These are phyloP conservation scores for Stramenopiles sp. DNA, from an alignment of 352 stramenopile genomes.

Conservation along the genomic window DNA sequence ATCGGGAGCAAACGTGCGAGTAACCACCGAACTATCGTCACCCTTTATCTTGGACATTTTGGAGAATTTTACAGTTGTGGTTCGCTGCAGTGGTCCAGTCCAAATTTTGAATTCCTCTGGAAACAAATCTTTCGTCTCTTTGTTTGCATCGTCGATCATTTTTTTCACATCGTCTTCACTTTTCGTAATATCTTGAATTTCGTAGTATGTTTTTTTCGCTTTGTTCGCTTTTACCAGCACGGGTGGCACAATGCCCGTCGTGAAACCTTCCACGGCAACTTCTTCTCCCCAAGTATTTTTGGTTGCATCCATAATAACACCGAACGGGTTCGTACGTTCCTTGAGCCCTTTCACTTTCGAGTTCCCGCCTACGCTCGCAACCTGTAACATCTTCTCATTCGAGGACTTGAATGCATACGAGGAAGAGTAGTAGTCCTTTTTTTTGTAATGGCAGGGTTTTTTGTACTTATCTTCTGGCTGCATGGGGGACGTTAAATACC, in stretches of 20 bases:
- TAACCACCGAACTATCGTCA: neutral
- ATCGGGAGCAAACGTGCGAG: neutral
- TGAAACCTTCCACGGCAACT: neutral
- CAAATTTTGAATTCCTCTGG: neutral
- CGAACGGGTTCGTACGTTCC: neutral
- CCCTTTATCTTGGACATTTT: neutral
- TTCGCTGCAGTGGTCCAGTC: neutral
- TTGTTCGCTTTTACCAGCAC: neutral
- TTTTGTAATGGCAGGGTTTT: conserved; percentile 4
- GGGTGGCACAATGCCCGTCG: neutral
- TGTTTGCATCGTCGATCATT: neutral
- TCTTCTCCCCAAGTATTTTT: neutral
- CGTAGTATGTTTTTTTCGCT: neutral
- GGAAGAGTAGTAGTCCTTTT: neutral
- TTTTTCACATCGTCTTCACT: no score
- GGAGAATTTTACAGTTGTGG: neutral
- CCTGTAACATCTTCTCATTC: neutral
- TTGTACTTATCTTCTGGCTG: neutral
- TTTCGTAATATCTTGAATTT: neutral
- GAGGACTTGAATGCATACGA: neutral
- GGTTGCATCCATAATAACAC: neutral
- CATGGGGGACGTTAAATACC: no score
- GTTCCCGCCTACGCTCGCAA: neutral
- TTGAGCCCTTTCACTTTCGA: neutral
- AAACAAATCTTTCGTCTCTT: neutral